Percentiles rank a stretch among this genome's conserved stretches.
phyloP scores from a whole-genome alignment of 192 early-diverging fungal species.

The Geranomyces michiganensis region DNA sequence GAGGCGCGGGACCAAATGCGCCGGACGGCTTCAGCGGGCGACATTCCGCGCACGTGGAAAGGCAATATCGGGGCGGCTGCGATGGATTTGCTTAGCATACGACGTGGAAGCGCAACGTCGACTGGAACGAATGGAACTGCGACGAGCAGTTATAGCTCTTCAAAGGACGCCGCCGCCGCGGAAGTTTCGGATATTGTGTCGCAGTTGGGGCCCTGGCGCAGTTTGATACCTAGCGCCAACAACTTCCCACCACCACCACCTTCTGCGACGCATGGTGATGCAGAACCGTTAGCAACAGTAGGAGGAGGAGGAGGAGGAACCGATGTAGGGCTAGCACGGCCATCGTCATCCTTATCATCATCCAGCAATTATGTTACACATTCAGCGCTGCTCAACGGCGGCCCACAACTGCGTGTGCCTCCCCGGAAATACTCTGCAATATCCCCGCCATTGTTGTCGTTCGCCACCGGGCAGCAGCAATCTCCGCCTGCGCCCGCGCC shows the following conservation, averaged over 20 bases:
- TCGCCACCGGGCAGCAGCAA: too few species aligned
- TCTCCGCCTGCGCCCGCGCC: too few species aligned
- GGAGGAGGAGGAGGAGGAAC: not conserved
- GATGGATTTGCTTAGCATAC: not conserved
- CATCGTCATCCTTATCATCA: not conserved
- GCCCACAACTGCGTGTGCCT: too few species aligned
- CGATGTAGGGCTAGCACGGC: too few species aligned
- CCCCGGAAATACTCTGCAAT: too few species aligned
- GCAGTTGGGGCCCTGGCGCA: constrained; percentile 6
- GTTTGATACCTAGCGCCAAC: not conserved
- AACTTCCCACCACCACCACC: too few species aligned
- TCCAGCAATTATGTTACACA: too few species aligned
- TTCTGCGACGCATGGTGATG: too few species aligned
- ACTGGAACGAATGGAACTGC: constrained; percentile 1
- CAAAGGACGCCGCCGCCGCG: constrained; percentile 9
- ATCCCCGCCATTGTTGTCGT: too few species aligned
- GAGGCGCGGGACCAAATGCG: constrained; percentile 5
- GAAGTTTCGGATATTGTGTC: not conserved
- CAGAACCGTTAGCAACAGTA: not conserved
- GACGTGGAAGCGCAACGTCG: constrained; percentile 15
- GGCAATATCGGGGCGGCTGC: not conserved
- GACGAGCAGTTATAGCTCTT: not conserved
- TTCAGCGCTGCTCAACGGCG: too few species aligned
- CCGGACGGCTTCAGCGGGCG: constrained; percentile 27
- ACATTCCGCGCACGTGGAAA: constrained; percentile 28